These are phyloP conservation scores for Nitzschia putrida DNA, from an alignment of 108 stramenopile genomes.

Conservation along the genomic window DNA sequence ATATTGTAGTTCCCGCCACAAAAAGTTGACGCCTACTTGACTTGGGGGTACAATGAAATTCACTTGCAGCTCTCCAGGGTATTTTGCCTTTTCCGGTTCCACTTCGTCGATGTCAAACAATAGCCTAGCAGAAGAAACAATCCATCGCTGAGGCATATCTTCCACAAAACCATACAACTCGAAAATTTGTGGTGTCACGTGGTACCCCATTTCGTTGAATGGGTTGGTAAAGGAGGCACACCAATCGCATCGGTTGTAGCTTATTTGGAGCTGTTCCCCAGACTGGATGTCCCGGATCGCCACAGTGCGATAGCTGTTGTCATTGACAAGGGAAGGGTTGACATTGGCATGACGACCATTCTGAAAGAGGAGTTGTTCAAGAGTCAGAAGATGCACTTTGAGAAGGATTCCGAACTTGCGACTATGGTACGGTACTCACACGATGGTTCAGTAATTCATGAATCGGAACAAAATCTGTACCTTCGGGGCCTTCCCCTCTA, in stretches of 20 bases:
- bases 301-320: background rate
- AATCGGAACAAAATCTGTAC: background rate
- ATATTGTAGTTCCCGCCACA: background rate
- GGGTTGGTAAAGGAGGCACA: background rate
- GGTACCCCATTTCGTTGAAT: background rate
- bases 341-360: background rate
- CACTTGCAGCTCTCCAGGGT: slow-evolving; percentile 1
- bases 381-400: background rate
- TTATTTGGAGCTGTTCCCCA: background rate
- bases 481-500: background rate
- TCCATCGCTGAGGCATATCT: background rate
- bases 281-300: slow-evolving; percentile 6
- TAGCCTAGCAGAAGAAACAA: background rate
- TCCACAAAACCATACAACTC: slow-evolving; percentile 4
- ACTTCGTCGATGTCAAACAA: background rate
- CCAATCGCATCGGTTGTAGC: background rate
- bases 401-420: background rate
- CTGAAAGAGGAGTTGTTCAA: background rate
- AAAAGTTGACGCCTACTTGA: background rate
- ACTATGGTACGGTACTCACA: background rate
- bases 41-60: slow-evolving; percentile 9
- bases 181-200: slow-evolving; percentile 2
- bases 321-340: background rate
- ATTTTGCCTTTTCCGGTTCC: background rate
- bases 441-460: background rate